These are phyloP conservation scores for Halophytophthora batemanensis DNA, from an alignment of 352 stramenopile species.

Conservation along the genomic window DNA sequence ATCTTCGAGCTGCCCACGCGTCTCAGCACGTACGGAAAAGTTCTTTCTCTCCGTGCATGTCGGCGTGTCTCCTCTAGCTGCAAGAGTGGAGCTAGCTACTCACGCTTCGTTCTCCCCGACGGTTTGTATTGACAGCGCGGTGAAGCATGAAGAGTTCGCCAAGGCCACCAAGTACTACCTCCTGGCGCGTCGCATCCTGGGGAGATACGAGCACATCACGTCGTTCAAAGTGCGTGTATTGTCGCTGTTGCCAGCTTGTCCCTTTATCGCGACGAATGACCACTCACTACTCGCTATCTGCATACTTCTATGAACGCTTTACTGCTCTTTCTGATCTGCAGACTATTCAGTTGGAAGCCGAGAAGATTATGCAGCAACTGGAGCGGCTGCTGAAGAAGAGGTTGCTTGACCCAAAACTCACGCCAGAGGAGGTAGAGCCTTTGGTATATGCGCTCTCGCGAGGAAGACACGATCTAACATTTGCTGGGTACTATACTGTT, in stretches of 20 bases:
- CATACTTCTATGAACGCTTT: neutral
- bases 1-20: slow-evolving; percentile 95
- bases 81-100: too few species aligned
- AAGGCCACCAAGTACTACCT: slow-evolving; percentile 88
- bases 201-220: slow-evolving; percentile 85
- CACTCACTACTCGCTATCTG: too few species aligned
- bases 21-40: slow-evolving; percentile 46
- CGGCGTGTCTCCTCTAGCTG: too few species aligned
- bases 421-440: slow-evolving; percentile 45
- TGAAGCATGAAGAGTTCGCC: slow-evolving; percentile 87
- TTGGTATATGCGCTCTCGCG: neutral
- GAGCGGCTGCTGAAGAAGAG: slow-evolving; percentile 55
- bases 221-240: slow-evolving; percentile 68
- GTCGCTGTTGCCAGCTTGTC: neutral
- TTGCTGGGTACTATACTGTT: slow-evolving; percentile 1
- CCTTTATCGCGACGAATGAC: too few species aligned
- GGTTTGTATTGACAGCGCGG: slow-evolving; percentile 27
- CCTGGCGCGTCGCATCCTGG: slow-evolving; percentile 81
- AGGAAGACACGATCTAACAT: neutral
- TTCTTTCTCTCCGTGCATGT: neutral
- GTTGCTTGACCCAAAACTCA: slow-evolving; percentile 40
- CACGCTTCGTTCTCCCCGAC: neutral
- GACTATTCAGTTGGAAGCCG: slow-evolving; percentile 83
- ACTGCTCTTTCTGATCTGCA: slow-evolving; percentile 14
- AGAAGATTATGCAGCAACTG: slow-evolving; percentile 83